phyloP scores from a whole-genome alignment of 352 stramenopile genomes.

The Aphanomyces cochlioides region DNA sequence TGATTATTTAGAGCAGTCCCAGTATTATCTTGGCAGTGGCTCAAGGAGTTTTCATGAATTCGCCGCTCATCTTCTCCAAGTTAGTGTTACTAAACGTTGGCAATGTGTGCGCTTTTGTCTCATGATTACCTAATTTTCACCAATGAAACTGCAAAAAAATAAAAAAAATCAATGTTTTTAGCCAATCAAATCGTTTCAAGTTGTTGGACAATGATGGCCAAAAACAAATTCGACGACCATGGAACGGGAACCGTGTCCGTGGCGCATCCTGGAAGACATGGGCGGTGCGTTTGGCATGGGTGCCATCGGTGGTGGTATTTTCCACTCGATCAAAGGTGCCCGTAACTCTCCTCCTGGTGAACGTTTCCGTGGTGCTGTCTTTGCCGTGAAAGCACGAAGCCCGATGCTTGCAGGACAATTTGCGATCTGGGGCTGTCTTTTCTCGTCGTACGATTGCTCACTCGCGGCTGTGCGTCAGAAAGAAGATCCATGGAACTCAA shows the following conservation, averaged over 20 bases:
- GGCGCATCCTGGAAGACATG: constrained; percentile 98
- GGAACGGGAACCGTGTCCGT: constrained; percentile 96
- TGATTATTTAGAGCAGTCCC: too few species aligned
- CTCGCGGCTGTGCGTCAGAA: constrained; percentile 96
- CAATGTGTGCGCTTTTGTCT: background rate
- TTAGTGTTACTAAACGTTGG: background rate
- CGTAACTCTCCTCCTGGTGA: constrained; percentile 91
- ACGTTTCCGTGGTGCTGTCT: constrained; percentile 86
- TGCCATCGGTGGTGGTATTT: constrained; percentile 92
- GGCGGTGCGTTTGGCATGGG: constrained; percentile 97
- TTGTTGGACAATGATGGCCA: constrained; percentile 29
- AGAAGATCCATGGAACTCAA: constrained; percentile 99
- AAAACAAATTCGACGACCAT: constrained; percentile 21
- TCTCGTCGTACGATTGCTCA: constrained; percentile 97
- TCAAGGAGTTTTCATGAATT: too few species aligned
- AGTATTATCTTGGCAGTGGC: too few species aligned
- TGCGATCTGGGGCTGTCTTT: constrained; percentile 96
- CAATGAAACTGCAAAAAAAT: constrained; percentile 16
- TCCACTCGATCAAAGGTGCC: constrained; percentile 95
- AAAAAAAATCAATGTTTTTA: background rate
- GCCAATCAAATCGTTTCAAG: constrained; percentile 10
- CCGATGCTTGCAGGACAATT: constrained; percentile 92
- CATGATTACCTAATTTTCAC: constrained; percentile 9
- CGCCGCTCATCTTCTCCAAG: too few species aligned
- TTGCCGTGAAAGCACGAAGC: constrained; percentile 92